Evolutionary conservation across 2,329 filamentous ascomycete species (phyloP), one percentile per base, ranked within the genome.

Genomic region (Boeremia lycopersici): DNA sequence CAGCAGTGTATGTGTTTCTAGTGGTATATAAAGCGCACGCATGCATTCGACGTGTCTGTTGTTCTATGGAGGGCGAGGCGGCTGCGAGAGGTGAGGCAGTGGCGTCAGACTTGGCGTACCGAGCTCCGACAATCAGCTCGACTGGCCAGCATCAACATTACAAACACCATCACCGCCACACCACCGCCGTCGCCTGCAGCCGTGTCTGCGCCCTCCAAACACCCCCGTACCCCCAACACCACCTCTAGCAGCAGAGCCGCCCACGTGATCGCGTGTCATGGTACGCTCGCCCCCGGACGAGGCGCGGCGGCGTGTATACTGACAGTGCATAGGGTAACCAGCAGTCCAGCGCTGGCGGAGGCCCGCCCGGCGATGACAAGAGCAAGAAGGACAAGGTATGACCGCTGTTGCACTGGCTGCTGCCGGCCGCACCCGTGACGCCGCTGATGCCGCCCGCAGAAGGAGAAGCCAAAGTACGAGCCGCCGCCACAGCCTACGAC

Each of bases 391-490:
- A 79, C 48, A 82, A 82, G 76, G 77, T 78, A 66, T 19, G 66
- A 57, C 30, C n/a, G n/a, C 2, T 12, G 6, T 3, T n/a, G 8
- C 17, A n/a, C 34, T 26, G 12, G 41, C 6, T 5, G 29, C 39
- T 36, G 15, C 40, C 28, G 3, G 13, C 11, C 38, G 15, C 17
- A 15, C 25, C 23, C 13, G n/a, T 15, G 19, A 5, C 35, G 28
- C 23, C 53, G 48, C 55, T 34, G 48, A 60, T 51, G 55, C 67
- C 44, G 57, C 39, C 50, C 26, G 38, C 59, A 96, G 93, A 98
- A 99, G 85, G 93, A 99, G 61, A 99, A 99, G 88, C 95, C 95
- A 75, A 98, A 96, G 89, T 99, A 99, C 83, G 95, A 99, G 79
- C 95, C 95, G 63, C 95, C 95, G 67, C 95, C 95, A 77, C 89